These are phyloP conservation scores for Rhododendron mucronatum DNA, from an alignment of 148 eudicot genomes.

Conservation along the genomic window DNA sequence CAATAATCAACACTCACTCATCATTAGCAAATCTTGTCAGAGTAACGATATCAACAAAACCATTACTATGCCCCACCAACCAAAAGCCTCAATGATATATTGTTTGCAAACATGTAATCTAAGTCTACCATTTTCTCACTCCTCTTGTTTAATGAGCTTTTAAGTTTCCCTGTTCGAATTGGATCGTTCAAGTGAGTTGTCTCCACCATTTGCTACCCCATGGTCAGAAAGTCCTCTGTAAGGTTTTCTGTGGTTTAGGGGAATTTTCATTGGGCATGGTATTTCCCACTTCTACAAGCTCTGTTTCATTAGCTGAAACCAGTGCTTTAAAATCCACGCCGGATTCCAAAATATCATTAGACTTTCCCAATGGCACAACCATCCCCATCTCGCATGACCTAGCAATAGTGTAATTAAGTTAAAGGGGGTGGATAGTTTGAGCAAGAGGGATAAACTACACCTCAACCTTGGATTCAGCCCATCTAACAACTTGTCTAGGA, in stretches of 20 bases:
- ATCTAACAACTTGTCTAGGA: no score
- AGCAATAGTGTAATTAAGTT: no score
- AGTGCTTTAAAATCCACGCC: constrained; percentile 70
- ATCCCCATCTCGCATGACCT: constrained; percentile 95
- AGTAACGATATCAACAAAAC: constrained; percentile 39
- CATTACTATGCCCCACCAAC: constrained; percentile 76
- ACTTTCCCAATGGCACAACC: constrained; percentile 82
- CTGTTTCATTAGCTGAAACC: constrained; percentile 37
- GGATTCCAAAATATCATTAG: constrained; percentile 45
- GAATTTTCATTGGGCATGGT: constrained; percentile 20
- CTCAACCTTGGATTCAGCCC: no score
- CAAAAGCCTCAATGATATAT: constrained; percentile 82
- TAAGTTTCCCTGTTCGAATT: constrained; percentile 39
- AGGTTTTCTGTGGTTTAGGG: constrained; percentile 26
- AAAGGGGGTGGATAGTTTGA: no score
- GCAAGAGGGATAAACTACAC: no score
- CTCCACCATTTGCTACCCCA: constrained; percentile 38
- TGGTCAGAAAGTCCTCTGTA: constrained; percentile 25
- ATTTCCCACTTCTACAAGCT: constrained; percentile 61
- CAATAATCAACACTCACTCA: constrained; percentile 58
- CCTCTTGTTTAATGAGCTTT: constrained; percentile 85
- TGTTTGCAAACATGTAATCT: constrained; percentile 60
- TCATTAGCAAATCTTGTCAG: constrained; percentile 75
- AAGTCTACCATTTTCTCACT: constrained; percentile 76
- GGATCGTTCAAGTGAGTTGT: constrained; percentile 22